These are phyloP conservation scores for Phalaenopsis aphrodite DNA, from an alignment of 106 monocot species.

Conservation along the genomic window DNA sequence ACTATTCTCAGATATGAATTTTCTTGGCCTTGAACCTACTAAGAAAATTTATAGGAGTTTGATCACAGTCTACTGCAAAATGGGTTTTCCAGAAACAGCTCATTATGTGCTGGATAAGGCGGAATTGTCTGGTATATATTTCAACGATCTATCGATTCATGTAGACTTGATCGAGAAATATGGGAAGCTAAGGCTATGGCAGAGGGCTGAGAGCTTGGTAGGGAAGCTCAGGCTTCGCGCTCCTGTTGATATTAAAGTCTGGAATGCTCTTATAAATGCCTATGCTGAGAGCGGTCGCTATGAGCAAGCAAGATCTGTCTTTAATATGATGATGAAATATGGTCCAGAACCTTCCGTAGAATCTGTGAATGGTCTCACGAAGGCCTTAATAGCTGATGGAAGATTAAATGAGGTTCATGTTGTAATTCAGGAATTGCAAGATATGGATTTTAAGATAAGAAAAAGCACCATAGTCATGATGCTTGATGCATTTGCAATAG, in stretches of 20 bases:
- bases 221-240: conserved; percentile 54
- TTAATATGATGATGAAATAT: conserved; percentile 82
- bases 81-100: conserved; percentile 90
- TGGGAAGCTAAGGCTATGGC: conserved; percentile 75
- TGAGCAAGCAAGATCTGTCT: conserved; percentile 85
- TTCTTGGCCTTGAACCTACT: conserved; percentile 53
- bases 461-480: conserved; percentile 86
- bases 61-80: conserved; percentile 54
- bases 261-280: conserved; percentile 92
- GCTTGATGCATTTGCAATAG: conserved; percentile 84
- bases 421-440: conserved; percentile 91
- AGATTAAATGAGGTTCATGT: conserved; percentile 84
- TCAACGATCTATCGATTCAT: conserved; percentile 40
- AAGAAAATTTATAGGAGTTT: conserved; percentile 48
- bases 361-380: conserved; percentile 80
- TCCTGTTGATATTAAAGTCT: conserved; percentile 65
- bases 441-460: conserved; percentile 91
- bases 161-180: conserved; percentile 61
- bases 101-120: conserved; percentile 51
- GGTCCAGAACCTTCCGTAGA: conserved; percentile 76
- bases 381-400: conserved; percentile 75
- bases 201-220: conserved; percentile 76
- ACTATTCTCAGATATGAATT: conserved; percentile 76
- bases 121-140: conserved; percentile 31
- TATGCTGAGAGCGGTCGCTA: conserved; percentile 86